Base-by-base conservation (phyloP, 164 flowering plant species). In the Macadamia tetraphylla region DNA sequence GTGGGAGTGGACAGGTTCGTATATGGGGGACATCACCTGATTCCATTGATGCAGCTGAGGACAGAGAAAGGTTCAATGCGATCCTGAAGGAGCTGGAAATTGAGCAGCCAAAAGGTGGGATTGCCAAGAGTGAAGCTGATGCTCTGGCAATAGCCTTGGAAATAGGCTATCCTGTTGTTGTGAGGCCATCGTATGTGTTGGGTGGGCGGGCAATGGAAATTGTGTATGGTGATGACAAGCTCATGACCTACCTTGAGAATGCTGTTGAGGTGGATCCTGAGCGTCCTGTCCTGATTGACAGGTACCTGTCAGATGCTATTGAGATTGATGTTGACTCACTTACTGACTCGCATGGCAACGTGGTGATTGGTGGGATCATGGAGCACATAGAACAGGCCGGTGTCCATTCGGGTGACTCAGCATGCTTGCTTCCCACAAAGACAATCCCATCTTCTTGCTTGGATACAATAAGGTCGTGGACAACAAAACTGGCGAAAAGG, bases 361-460 rank as follows among this genome's bases (percentile, higher is more conserved):
- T 83, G 40, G 84, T 81, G 14, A 81, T 76, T 66, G 84, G 83
- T 63, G 84, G 86, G 17, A 79, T 83, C 58, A 83, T 83, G 86
- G 83, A 83, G 75, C 86, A 83, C 59, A 83, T 81, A 63, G 83
- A 79, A 74, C 84, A 79, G 75, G 86, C 86, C 66, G 84, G 81
- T 32, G 77, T 81, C 42, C 86, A 83, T 55, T 79, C 86, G 62
- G 84, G 84, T 64, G 83, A 81, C 52, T 83, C 83, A 6, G 84
- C 83, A 23, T 81, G 86, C 66, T 71, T 74, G 10, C 58, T 83
- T 68, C 86, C 84, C 11, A 81, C 84, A 30, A 78, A 77, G 66
- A 83, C 83, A 9, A 61, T 81, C 42, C 79, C 84, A 3, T 52
- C 73, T 40, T 74, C 82, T 62, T 76, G 77, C 68, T 70, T 81